A percentile compares a stretch with the other conserved stretches of the same genome.
Evolutionary conservation across 306 rosid species (phyloP).

Genomic region (Quillaja saponaria): DNA sequence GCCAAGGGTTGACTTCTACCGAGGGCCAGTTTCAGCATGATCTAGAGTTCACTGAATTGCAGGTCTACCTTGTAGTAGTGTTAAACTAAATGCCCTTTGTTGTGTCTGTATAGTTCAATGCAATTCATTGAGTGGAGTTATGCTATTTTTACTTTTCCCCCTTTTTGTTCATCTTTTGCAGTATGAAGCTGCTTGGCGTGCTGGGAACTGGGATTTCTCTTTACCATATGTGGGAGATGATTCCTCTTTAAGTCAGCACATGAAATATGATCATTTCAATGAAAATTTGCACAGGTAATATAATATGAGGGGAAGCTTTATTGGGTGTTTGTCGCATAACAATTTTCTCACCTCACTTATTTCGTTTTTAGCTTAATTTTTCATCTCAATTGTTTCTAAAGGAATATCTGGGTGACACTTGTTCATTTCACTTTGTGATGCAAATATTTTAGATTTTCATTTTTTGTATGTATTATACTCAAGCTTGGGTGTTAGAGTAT

Average conservation of each 20-base stretch:
- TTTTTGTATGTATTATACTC: no score
- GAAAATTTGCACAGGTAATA: slow-evolving; percentile 83
- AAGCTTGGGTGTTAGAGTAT: no score
- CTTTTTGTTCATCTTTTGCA: slow-evolving; percentile 26
- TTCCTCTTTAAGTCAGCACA: slow-evolving; percentile 41
- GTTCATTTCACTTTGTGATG: no score
- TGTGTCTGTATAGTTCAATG: no score
- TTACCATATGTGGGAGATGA: slow-evolving; percentile 48
- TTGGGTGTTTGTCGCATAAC: no score
- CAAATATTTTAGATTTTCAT: no score
- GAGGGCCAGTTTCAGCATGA: slow-evolving; percentile 70
- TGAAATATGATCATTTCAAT: slow-evolving; percentile 62
- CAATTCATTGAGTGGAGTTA: no score
- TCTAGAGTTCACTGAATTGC: slow-evolving; percentile 79
- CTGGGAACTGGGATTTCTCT: slow-evolving; percentile 95
- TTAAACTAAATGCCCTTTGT: no score
- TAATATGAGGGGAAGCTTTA: no score
- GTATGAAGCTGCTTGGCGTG: slow-evolving; percentile 96
- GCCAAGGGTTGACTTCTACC: slow-evolving; percentile 79
- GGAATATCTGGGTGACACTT: no score
- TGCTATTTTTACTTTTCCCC: no score
- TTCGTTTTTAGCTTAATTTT: neutral
- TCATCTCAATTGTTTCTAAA: no score
- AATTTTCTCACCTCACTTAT: slow-evolving; percentile 13
- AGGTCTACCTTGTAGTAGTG: slow-evolving; percentile 44